Evolutionary conservation across 495 filamentous ascomycete genomes (phyloP).

Genomic region (Viridothelium virens): DNA sequence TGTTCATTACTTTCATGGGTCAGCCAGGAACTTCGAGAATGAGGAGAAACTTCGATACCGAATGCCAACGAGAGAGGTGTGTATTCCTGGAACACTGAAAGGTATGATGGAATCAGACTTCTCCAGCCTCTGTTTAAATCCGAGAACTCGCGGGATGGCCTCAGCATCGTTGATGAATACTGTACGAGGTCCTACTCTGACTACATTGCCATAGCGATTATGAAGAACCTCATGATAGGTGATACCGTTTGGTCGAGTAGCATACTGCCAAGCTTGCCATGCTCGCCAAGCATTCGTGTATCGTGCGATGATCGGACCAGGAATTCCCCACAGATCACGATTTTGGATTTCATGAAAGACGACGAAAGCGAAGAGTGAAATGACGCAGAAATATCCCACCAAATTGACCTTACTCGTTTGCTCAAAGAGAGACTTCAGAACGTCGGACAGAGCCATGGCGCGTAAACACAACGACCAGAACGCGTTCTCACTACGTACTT

Average conservation of each 20-base stretch:
- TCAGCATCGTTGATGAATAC: conserved; percentile 7
- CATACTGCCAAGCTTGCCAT: conserved; percentile 5
- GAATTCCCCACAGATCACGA: conserved; percentile 6
- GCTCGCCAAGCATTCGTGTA: conserved; percentile 9
- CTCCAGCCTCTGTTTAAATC: conserved; percentile 2
- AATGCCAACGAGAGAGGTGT: conserved; percentile 3
- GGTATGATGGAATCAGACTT: conserved; percentile 7
- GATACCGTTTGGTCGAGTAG: conserved; percentile 9
- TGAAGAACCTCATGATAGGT: conserved; percentile 4
- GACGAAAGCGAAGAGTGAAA: background rate
- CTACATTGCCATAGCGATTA: background rate
- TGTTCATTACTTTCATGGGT: conserved; percentile 35
- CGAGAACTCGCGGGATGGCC: conserved; percentile 2
- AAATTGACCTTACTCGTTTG: background rate
- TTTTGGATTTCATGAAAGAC: conserved; percentile 8
- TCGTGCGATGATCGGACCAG: background rate
- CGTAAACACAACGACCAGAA: background rate
- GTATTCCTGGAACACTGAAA: conserved; percentile 9
- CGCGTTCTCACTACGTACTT: background rate
- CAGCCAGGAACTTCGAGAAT: background rate
- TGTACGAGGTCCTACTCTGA: conserved; percentile 2
- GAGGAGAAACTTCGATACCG: background rate
- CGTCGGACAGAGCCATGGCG: background rate
- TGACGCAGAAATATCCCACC: background rate
- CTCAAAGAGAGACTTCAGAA: background rate